A percentile compares a stretch with the other conserved stretches of the same genome.
phyloP scores from a whole-genome alignment of 306 rosid species.

The Lathyrus tuberosus region DNA sequence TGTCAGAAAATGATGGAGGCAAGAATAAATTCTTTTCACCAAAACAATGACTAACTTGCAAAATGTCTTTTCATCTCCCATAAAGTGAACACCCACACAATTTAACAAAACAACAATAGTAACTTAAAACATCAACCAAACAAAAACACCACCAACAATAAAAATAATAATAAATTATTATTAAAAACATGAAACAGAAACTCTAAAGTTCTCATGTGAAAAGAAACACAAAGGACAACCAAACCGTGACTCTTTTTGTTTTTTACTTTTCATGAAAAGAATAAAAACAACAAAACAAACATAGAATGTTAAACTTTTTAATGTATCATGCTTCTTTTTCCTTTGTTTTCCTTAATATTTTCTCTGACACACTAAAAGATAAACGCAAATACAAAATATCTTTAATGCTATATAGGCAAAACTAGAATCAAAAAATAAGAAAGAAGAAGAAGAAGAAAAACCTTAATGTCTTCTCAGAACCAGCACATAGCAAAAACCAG shows the following conservation, averaged over 20 bases:
- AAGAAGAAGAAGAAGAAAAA: conserved; percentile 38
- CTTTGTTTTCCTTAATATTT: conserved; percentile 17
- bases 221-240: conserved; percentile 39
- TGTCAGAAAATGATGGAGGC: conserved; percentile 3
- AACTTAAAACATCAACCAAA: background rate
- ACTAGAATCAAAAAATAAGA: conserved; percentile 1
- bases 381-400: conserved; percentile 28
- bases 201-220: conserved; percentile 43
- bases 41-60: conserved; percentile 38
- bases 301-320: conserved; percentile 31
- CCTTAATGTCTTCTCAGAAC: conserved; percentile 49
- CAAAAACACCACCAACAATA: background rate
- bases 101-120: conserved; percentile 12
- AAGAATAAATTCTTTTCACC: conserved; percentile 41
- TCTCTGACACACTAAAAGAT: conserved; percentile 46
- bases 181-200: conserved; percentile 15
- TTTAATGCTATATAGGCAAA: conserved; percentile 14
- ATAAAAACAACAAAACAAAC: conserved; percentile 29
- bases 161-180: conserved; percentile 11
- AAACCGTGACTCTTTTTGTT: conserved; percentile 44
- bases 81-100: conserved; percentile 34
- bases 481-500: conserved; percentile 40
- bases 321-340: conserved; percentile 22
- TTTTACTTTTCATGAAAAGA: conserved; percentile 37
- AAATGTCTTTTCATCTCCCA: conserved; percentile 30